Evolutionary conservation across 331 rosid genomes (phyloP).

Genomic region (Prunus yedoensis): DNA sequence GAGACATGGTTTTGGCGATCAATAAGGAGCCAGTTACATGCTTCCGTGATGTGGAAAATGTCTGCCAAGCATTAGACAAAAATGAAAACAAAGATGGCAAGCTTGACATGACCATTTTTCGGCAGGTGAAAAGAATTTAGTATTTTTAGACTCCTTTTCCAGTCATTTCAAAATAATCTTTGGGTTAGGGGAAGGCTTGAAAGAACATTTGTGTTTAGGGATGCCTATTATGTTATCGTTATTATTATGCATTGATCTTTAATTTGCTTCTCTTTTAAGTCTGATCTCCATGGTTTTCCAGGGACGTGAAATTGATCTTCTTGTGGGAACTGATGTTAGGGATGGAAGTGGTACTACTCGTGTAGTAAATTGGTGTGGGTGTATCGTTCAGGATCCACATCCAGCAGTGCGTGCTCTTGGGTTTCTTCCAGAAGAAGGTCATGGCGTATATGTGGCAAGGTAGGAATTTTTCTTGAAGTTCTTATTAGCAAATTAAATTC

Average conservation of each 20-base stretch:
- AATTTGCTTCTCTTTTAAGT: conserved; percentile 2
- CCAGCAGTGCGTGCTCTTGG: conserved; percentile 97
- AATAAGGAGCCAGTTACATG: conserved; percentile 93
- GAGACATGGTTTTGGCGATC: conserved; percentile 93
- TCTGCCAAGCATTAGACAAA: conserved; percentile 75
- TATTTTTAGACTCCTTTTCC: background rate
- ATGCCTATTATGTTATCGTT: background rate
- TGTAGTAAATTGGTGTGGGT: conserved; percentile 88
- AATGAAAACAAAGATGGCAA: conserved; percentile 43
- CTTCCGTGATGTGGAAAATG: conserved; percentile 79
- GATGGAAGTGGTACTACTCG: conserved; percentile 90
- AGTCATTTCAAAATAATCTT: background rate
- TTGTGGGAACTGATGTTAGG: conserved; percentile 86
- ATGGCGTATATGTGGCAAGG: conserved; percentile 96
- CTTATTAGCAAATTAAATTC: too few species aligned
- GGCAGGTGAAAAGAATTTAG: conserved; percentile 54
- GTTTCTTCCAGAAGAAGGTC: conserved; percentile 98
- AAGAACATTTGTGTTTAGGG: background rate
- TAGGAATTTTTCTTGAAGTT: conserved; percentile 15
- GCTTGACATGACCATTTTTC: conserved; percentile 81
- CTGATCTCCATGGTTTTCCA: conserved; percentile 40
- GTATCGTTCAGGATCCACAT: conserved; percentile 92
- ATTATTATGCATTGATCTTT: background rate
- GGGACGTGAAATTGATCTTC: conserved; percentile 83
- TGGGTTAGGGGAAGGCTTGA: background rate